Conservation (phyloP, 1,284 basidiomycete species). For the Agroathelia rolfsii region DNA sequence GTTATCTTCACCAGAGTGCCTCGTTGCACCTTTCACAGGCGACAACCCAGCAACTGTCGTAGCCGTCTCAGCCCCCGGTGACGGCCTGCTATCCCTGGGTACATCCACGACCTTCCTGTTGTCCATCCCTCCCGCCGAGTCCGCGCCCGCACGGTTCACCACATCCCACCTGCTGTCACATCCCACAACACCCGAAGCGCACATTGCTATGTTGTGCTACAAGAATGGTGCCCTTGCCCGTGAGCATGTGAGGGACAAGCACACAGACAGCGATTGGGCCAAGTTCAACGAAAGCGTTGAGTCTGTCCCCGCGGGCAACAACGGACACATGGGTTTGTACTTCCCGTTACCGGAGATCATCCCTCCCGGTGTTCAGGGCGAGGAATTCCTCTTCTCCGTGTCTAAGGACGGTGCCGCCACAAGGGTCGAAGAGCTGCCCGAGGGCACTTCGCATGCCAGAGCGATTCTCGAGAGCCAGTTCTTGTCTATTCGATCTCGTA, state of each 20-base stretch:
- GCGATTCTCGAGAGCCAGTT: slow-evolving; percentile 84
- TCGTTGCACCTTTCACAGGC: slow-evolving; percentile 81
- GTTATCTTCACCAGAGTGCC: slow-evolving; percentile 60
- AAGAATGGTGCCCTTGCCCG: slow-evolving; percentile 79
- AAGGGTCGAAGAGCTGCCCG: slow-evolving; percentile 30
- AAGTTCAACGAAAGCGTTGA: slow-evolving; percentile 64
- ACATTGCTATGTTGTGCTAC: slow-evolving; percentile 77
- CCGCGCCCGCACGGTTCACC: slow-evolving; percentile 58
- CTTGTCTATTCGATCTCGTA: slow-evolving; percentile 65
- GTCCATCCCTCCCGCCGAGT: slow-evolving; percentile 52
- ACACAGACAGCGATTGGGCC: slow-evolving; percentile 57
- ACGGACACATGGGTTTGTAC: slow-evolving; percentile 56
- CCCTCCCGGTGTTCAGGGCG: slow-evolving; percentile 60
- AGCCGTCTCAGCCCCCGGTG: slow-evolving; percentile 69
- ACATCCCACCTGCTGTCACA: slow-evolving; percentile 68
- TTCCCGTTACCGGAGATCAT: slow-evolving; percentile 83
- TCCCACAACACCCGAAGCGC: slow-evolving; percentile 48
- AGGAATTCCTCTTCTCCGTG: slow-evolving; percentile 44
- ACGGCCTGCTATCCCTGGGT: slow-evolving; percentile 84
- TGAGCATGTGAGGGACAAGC: slow-evolving; percentile 68
- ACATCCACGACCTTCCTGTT: slow-evolving; percentile 86
- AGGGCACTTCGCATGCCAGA: slow-evolving; percentile 63
- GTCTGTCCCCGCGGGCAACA: slow-evolving; percentile 47
- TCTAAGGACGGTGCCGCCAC: slow-evolving; percentile 20
- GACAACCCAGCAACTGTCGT: slow-evolving; percentile 89